Evolutionary conservation across 192 early-diverging fungal species (phyloP), one percentile per base, ranked within the genome.

Genomic region (Chytriomyces hyalinus): DNA sequence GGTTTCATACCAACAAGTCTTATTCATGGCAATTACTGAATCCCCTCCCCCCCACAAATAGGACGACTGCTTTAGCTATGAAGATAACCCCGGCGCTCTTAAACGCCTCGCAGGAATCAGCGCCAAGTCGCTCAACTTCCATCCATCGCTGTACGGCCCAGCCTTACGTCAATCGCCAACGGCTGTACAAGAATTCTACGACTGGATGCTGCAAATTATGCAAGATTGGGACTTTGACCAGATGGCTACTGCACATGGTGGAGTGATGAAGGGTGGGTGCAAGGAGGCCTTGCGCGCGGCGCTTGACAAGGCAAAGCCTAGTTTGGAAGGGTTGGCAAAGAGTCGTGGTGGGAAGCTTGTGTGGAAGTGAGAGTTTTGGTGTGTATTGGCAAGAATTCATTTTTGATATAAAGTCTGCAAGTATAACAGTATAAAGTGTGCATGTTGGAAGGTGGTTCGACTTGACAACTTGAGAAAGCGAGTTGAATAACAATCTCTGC

Each of bases 171-270:
- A 17, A 43, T 57, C 69, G 13, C 22, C 24, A 5, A 44, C 11
- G 2, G 72, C 72, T 0, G 20, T 61, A 1, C 44, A 61, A n/a
- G 10, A 50, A 43, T 74, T 75, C 46, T 45, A 77, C 36, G 36
- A 49, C 36, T 77, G 75, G 75, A 9, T 77, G 44, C 7, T 13
- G 8, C 9, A 20, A 11, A 43, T 77, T 10, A 9, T 75, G 11
- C 20, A 43, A 7, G 75, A 77, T 2, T 77, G 75, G 75, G 75
- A 77, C 49, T 68, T 77, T 24, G 67, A 77, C 11, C 73, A 67
- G 11, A 9, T 77, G 17, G 48, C 57, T 7, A 49, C 67, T 50
- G 61, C 75, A 20, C 75, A 77, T 57, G 24, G 59, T 11, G 75
- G 69, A 4, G 69, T 61, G 2, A 8, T 20, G 15, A 20, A 74